Evolutionary conservation across 768 basidiomycete species (phyloP).

Genomic region (Boletus fagicola): DNA sequence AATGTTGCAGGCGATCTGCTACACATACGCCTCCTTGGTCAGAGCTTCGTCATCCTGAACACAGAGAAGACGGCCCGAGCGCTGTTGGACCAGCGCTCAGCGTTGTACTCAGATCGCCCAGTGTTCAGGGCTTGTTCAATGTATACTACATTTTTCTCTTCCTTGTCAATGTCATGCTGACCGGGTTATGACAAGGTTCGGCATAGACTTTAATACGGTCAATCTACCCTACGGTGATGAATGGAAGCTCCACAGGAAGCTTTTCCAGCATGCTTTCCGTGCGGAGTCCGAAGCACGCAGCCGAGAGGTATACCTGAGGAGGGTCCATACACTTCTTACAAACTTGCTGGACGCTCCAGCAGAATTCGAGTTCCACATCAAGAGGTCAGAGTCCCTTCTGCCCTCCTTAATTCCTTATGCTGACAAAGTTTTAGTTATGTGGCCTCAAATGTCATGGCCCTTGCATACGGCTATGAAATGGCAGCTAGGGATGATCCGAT

Average conservation of each 20-base stretch:
- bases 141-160: slow-evolving; percentile 1
- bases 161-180: neutral
- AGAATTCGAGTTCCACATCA: slow-evolving; percentile 27
- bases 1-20: slow-evolving; percentile 19
- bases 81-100: slow-evolving; percentile 29
- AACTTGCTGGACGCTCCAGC: slow-evolving; percentile 23
- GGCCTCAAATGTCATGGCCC: slow-evolving; percentile 26
- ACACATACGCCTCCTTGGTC: slow-evolving; percentile 23
- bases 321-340: slow-evolving; percentile 20
- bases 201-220: slow-evolving; percentile 28
- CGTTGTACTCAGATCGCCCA: slow-evolving; percentile 30
- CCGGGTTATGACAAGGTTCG: slow-evolving; percentile 18
- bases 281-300: slow-evolving; percentile 19
- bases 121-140: slow-evolving; percentile 13
- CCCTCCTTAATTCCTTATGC: no score
- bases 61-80: slow-evolving; percentile 28
- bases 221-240: slow-evolving; percentile 30
- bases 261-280: slow-evolving; percentile 30
- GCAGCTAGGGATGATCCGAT: slow-evolving; percentile 21
- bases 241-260: slow-evolving; percentile 32
- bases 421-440: slow-evolving; percentile 17
- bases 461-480: slow-evolving; percentile 28
- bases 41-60: slow-evolving; percentile 28
- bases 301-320: slow-evolving; percentile 22
- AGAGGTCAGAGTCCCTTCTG: slow-evolving; percentile 5